phyloP scores from a whole-genome alignment of 2,329 filamentous ascomycete species.

The Huntiella moniliformis region DNA sequence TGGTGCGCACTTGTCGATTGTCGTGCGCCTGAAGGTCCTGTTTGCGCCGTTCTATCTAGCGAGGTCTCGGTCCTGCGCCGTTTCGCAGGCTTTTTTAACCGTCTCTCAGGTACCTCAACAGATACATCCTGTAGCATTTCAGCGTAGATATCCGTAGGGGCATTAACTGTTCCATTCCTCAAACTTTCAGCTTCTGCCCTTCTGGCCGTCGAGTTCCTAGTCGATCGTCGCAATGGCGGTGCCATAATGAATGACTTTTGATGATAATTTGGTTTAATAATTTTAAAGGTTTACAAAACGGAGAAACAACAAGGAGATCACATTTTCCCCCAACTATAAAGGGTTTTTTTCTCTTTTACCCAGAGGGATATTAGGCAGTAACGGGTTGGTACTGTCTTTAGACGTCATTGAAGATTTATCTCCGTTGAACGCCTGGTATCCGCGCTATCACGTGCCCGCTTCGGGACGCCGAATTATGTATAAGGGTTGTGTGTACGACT shows the following conservation, averaged over 20 bases:
- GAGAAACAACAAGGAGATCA: no score
- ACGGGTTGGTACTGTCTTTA: no score
- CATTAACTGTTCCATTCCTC: background rate
- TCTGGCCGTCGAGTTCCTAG: background rate
- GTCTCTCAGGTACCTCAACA: background rate
- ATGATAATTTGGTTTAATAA: no score
- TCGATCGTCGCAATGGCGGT: constrained; percentile 1
- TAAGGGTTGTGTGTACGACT: no score
- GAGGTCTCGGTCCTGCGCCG: background rate
- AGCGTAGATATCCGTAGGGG: constrained; percentile 3
- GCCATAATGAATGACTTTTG: background rate
- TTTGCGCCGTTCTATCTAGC: background rate
- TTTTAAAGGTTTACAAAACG: no score
- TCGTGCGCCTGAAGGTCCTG: background rate
- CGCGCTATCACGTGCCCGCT: no score
- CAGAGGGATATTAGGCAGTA: no score
- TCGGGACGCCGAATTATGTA: no score
- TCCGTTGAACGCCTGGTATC: no score
- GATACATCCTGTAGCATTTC: constrained; percentile 8
- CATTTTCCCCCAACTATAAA: no score
- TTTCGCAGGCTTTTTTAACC: constrained; percentile 4
- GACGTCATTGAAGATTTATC: no score
- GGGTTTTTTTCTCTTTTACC: no score
- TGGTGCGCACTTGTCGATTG: background rate
- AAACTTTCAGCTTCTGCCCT: background rate